A percentile compares a stretch with the other conserved stretches of the same genome.
Conservation (phyloP, 495 filamentous ascomycete species). For the Pyrenula aspistea region DNA sequence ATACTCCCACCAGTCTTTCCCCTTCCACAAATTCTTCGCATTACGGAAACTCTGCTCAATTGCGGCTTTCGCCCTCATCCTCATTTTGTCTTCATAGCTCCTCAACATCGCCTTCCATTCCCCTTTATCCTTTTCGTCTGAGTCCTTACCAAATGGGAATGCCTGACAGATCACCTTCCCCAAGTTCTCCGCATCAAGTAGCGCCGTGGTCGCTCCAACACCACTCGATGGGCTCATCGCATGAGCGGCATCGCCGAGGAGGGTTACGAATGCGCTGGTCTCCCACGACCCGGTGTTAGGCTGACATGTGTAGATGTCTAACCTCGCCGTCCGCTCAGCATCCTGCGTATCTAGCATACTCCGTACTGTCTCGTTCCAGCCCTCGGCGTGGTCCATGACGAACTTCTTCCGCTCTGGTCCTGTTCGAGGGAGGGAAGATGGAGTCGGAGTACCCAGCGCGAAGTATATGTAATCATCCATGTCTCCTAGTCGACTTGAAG, state of each 20-base stretch:
- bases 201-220: conserved; percentile 13
- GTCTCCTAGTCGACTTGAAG: conserved; percentile 4
- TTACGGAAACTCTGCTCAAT: conserved; percentile 8
- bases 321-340: conserved; percentile 7
- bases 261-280: conserved; percentile 7
- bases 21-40: background rate
- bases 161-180: background rate
- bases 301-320: conserved; percentile 6
- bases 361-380: conserved; percentile 8
- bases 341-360: conserved; percentile 11
- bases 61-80: conserved; percentile 9
- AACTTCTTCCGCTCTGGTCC: background rate
- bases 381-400: conserved; percentile 6
- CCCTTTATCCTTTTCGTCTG: background rate
- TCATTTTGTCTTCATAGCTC: conserved; percentile 1
- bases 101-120: conserved; percentile 2
- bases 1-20: background rate
- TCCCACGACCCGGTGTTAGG: conserved; percentile 6
- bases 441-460: conserved; percentile 9
- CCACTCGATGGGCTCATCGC: conserved; percentile 15
- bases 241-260: conserved; percentile 19
- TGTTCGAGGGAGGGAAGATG: background rate
- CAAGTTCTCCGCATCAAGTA: conserved; percentile 9
- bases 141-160: background rate
- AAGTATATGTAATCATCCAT: conserved; percentile 21